Evolutionary conservation across 2,329 filamentous ascomycete species (phyloP), one percentile per base, ranked within the genome.

Genomic region (Colletotrichum cereale): DNA sequence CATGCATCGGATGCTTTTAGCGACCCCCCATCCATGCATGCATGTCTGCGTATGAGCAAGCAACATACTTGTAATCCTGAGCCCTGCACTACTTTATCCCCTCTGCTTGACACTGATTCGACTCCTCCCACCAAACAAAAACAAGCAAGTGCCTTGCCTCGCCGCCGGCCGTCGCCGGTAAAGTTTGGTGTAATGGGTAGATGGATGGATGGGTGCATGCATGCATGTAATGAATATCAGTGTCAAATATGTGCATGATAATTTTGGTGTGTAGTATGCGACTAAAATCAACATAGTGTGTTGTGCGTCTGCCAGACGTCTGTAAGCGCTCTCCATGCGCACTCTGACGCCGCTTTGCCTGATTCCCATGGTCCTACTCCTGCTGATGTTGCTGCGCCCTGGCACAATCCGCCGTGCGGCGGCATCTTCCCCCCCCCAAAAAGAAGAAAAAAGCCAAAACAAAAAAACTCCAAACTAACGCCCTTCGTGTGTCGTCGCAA

Each of bases 51-150:
- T n/a, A n/a, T n/a, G 64, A 61, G 55, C 61, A 52, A 68, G 66
- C 63, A 53, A 63, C 68, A 65, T 67, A 63, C 67, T n/a, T n/a
- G n/a, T n/a, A n/a, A n/a, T 71, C 67, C 67, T 71, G 62, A 48
- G 63, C 56, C 40, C 11, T 67, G 50, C 55, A 42, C n/a, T 47
- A 55, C 62, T 50, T 8, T 7, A 50, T 24, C n/a, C 40, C 64
- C 24, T 68, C 24, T 68, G 65, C 65, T 58, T 57, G 58, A 26
- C 18, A 52, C 5, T 53, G 36, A 57, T 48, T 56, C 56, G 24
- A 42, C n/a, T 36, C 31, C 18, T 18, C 42, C 52, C 26, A 24
- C 21, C 44, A 52, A 26, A 21, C 21, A n/a, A 34, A 8, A 34
- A 8, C 31, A 21, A 21, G 21, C n/a, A 10, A 2, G 47, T 8